Conservation (phyloP, 1,139 yeast species). For the Yamadazyma dendronema region DNA sequence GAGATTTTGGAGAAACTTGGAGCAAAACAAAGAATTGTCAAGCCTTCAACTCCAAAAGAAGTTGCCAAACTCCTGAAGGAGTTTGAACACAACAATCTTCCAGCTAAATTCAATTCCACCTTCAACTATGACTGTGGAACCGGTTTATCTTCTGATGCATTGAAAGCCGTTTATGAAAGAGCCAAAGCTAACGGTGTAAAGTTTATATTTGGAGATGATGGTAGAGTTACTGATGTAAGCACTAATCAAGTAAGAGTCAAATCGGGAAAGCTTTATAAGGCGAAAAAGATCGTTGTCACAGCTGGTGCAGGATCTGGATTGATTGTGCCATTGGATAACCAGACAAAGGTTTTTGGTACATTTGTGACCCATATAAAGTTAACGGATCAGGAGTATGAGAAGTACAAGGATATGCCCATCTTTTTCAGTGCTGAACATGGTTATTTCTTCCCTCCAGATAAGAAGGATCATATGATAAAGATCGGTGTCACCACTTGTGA, state of each 20-base stretch:
- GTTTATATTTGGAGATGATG: conserved; percentile 26
- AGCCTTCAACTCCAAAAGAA: conserved; percentile 10
- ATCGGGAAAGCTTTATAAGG: conserved; percentile 21
- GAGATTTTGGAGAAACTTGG: conserved; percentile 13
- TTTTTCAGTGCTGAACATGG: conserved; percentile 44
- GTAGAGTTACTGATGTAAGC: conserved; percentile 11
- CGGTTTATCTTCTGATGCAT: conserved; percentile 28
- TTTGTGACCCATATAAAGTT: conserved; percentile 34
- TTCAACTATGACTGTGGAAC: conserved; percentile 28
- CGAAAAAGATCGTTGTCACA: conserved; percentile 25
- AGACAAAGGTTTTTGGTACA: conserved; percentile 32
- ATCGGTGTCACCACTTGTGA: conserved; percentile 41
- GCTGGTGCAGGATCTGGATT: conserved; percentile 35
- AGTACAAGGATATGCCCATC: conserved; percentile 30
- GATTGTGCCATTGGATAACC: conserved; percentile 27
- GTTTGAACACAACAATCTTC: conserved; percentile 13
- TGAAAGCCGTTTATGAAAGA: conserved; percentile 21
- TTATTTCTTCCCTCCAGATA: conserved; percentile 39
- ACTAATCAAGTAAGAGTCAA: conserved; percentile 17
- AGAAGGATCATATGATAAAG: conserved; percentile 32
- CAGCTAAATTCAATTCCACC: conserved; percentile 10
- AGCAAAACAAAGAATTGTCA: conserved; percentile 10
- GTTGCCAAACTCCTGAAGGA: conserved; percentile 8
- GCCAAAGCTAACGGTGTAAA: conserved; percentile 24
- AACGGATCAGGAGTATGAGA: conserved; percentile 25